These are phyloP conservation scores for Eimeria praecox DNA, from an alignment of 169 alveolate species.

Conservation along the genomic window DNA sequence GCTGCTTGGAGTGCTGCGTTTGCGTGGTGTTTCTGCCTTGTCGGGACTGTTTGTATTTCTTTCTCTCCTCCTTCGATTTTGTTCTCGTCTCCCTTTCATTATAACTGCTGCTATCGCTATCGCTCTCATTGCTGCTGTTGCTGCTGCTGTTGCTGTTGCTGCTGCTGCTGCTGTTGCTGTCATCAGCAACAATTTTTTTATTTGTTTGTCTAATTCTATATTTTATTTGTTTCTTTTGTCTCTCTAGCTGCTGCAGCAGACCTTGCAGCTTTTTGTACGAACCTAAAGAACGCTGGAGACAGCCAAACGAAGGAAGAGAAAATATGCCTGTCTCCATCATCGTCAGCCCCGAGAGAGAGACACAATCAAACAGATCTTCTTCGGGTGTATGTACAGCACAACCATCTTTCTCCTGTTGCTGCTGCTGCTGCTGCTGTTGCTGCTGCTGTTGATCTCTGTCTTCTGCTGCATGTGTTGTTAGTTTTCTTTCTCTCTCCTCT, in stretches of 20 bases:
- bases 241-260: neutral
- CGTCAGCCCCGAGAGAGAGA: neutral
- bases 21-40: neutral
- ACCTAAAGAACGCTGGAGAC: neutral
- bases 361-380: neutral
- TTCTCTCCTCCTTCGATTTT: no score
- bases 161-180: conserved; percentile 21
- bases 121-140: conserved; percentile 23
- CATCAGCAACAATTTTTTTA: no score
- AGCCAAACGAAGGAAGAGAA: neutral
- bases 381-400: neutral
- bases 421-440: conserved; percentile 57
- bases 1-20: neutral
- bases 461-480: no score
- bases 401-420: neutral
- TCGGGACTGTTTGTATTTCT: neutral
- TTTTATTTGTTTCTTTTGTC: neutral
- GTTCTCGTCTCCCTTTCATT: neutral
- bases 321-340: neutral
- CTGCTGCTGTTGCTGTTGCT: conserved; percentile 3
- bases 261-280: neutral
- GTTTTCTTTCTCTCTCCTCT: no score
- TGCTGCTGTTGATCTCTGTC: no score
- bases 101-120: neutral
- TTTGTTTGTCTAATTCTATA: neutral